phyloP scores from a whole-genome alignment of 2,329 filamentous ascomycete species.

The Aspergillus latus region DNA sequence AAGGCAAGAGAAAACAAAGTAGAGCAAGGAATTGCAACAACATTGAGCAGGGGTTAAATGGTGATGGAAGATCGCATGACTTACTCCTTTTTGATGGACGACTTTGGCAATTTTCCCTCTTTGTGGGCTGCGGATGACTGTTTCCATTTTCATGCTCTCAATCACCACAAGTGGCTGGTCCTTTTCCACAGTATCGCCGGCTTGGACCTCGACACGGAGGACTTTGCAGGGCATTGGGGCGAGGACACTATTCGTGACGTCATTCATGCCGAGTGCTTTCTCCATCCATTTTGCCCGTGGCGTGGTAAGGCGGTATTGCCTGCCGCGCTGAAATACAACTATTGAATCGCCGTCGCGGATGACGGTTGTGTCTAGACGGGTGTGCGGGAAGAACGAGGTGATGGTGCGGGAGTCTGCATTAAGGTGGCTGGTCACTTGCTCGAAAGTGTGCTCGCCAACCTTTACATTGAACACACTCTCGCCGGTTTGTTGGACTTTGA shows the following conservation, averaged over 20 bases:
- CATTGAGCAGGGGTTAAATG: constrained; percentile 1
- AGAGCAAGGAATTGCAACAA: constrained; percentile 4
- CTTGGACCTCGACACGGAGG: constrained; percentile 79
- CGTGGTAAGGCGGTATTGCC: constrained; percentile 57
- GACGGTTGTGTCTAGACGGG: constrained; percentile 76
- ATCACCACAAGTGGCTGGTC: constrained; percentile 87
- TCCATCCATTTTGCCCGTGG: constrained; percentile 74
- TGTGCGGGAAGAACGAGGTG: constrained; percentile 76
- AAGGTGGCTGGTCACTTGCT: constrained; percentile 51
- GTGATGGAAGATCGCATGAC: constrained; percentile 32
- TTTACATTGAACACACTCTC: constrained; percentile 52
- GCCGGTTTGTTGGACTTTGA: constrained; percentile 54
- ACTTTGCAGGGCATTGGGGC: constrained; percentile 99
- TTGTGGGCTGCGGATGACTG: constrained; percentile 74
- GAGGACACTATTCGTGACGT: constrained; percentile 75
- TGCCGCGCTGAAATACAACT: constrained; percentile 72
- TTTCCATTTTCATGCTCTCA: constrained; percentile 90
- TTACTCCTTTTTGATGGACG: constrained; percentile 72
- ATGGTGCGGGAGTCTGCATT: constrained; percentile 52
- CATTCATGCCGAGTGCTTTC: constrained; percentile 80
- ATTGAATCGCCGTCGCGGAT: constrained; percentile 56
- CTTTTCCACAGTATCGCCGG: constrained; percentile 79
- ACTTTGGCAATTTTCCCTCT: constrained; percentile 69
- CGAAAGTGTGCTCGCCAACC: constrained; percentile 40
- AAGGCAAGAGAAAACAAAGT: too few species aligned